Evolutionary conservation across 257 asterid species (phyloP).

Genomic region (Penstemon eatonii): DNA sequence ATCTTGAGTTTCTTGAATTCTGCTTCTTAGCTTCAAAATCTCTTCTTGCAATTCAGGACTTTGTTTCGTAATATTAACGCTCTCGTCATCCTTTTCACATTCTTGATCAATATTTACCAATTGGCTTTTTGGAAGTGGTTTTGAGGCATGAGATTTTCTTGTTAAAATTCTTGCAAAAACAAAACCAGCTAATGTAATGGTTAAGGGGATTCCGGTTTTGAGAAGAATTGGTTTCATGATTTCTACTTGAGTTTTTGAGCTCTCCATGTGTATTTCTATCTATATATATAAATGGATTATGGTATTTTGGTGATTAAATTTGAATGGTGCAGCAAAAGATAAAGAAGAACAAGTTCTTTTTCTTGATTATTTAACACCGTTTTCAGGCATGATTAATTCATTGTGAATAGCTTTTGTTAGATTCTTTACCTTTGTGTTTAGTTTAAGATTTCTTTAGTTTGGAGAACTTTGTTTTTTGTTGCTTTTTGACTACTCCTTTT

Average conservation of each 20-base stretch:
- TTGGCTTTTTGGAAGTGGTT: background rate
- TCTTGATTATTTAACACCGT: conserved; percentile 17
- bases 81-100: conserved; percentile 24
- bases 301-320: conserved; percentile 21
- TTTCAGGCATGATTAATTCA: conserved; percentile 23
- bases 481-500: conserved; percentile 53
- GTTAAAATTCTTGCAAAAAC: conserved; percentile 38
- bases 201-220: conserved; percentile 66
- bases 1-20: conserved; percentile 34
- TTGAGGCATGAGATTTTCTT: conserved; percentile 24
- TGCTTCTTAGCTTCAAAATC: conserved; percentile 27
- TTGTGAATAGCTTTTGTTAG: conserved; percentile 23
- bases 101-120: conserved; percentile 8
- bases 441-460: conserved; percentile 45
- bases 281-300: background rate
- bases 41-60: conserved; percentile 28
- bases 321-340: background rate
- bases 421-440: conserved; percentile 48
- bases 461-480: conserved; percentile 10
- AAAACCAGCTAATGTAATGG: conserved; percentile 55
- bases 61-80: background rate
- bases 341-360: background rate
- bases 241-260: conserved; percentile 45
- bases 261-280: conserved; percentile 36
- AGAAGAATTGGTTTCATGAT: conserved; percentile 42